Evolutionary conservation across 768 basidiomycete species (phyloP), one percentile per base, ranked within the genome.

Genomic region (Psilocybe subaeruginosa): DNA sequence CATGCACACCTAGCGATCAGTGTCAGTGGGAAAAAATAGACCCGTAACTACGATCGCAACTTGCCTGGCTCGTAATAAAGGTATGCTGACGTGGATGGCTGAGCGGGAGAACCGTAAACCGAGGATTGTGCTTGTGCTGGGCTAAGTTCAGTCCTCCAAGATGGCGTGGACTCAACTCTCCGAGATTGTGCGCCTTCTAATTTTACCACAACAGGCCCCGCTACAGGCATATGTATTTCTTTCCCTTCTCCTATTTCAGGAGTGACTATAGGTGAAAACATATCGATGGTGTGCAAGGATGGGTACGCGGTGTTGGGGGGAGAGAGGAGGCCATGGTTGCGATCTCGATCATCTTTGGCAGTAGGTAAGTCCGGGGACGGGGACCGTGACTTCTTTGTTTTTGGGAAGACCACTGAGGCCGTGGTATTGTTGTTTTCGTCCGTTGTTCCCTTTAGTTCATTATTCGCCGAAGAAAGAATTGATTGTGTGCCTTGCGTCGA

Each of bases 221-320:
- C 86, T 45, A 90, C 87, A 37, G 84, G 86, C 41, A 80, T 74
- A 63, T 77, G 76, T 60, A 89, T 81, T 61, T 85, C 80, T 68
- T 89, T 89, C 59, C 75, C 74, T 64, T 88, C 79, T 48, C 89
- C 88, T 64, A 89, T 87, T 64, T 77, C 80, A 23, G 88, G 88
- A 23, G 89, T 90, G 35, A 79, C 72, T 61, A 84, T 78, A 55
- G 74, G 76, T 59, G 70, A 69, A 66, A 65, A 70, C 54, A 62
- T 66, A 61, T 75, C 73, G 45, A 66, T 61, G 11, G 65, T 52
- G 48, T 56, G 76, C 51, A 50, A 62, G 46, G 65, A 48, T 19
- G 62, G 48, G 54, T 59, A 49, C 45, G 46, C 49, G 12, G 52
- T 63, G 48, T 62, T 58, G 12, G 61, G 63, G 37, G 68, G 65